Evolutionary conservation across 352 stramenopile species (phyloP).

Genomic region (Aphanomyces stellatus): DNA sequence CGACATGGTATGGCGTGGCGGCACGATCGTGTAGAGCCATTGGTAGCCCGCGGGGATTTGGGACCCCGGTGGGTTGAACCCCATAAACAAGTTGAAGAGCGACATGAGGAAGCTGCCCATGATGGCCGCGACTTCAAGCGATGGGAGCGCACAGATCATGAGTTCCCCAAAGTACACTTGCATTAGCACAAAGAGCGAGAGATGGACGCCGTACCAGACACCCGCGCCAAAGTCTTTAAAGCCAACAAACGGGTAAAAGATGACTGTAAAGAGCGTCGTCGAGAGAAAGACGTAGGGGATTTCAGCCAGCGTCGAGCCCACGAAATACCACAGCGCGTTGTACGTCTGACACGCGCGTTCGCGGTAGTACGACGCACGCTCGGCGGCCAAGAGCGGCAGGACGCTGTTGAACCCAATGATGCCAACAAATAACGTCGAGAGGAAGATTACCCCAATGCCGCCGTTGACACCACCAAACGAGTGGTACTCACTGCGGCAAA

Average conservation of each 20-base stretch:
- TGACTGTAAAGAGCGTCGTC: constrained; percentile 28
- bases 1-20: constrained; percentile 38
- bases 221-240: constrained; percentile 26
- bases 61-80: constrained; percentile 43
- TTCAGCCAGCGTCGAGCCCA: constrained; percentile 72
- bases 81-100: constrained; percentile 46
- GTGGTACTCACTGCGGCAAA: constrained; percentile 34
- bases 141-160: constrained; percentile 32
- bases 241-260: constrained; percentile 50
- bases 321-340: constrained; percentile 51
- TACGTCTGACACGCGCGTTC: constrained; percentile 85
- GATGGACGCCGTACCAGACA: constrained; percentile 22
- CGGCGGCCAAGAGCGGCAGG: constrained; percentile 68
- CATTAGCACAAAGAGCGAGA: constrained; percentile 30
- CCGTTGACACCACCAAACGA: constrained; percentile 46
- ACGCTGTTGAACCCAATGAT: constrained; percentile 71
- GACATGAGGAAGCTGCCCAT: constrained; percentile 34
- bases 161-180: constrained; percentile 46
- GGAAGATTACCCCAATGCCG: constrained; percentile 79
- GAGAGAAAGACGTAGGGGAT: constrained; percentile 40
- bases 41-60: constrained; percentile 42
- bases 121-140: constrained; percentile 35
- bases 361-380: constrained; percentile 85
- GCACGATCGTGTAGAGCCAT: constrained; percentile 48
- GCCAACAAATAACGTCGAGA: constrained; percentile 73